Base-by-base conservation (phyloP, 1,139 yeast genomes). In the Saccharomyces hybrid region DNA sequence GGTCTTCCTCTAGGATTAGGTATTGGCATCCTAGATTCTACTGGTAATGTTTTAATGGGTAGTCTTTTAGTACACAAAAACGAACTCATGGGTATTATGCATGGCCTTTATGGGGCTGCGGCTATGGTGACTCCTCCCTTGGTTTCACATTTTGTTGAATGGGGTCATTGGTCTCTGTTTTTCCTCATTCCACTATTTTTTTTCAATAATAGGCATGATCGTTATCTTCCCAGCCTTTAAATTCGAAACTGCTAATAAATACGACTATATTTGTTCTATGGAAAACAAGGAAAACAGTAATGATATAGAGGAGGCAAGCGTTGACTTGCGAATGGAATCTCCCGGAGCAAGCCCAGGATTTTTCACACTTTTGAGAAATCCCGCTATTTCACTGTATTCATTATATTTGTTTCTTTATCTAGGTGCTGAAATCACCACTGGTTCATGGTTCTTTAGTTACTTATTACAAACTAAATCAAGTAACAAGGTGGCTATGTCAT, bases 351-450 rank as follows among this genome's bases (percentile, higher is more conserved):
- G 16, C 38, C 52, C 54, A 41, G 56, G 52, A 34, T 49, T 59
- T 53, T 51, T 57, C 3, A 73, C 71, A 32, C 70, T 80, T 9
- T 51, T 83, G 14, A 69, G 66, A 42, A 76, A 78, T 51, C 76
- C 73, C 38, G 66, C 77, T 25, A 77, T 83, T 8, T 70, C 79
- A 68, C 63, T 76, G 16, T 78, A 81, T 60, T 73, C 88, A 0
- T 34, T 73, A 0, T 75, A 78, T 51, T 67, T 85, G 48, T 84
- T 84, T 65, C 64, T 81, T 8, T 84, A 84, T 61, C 77, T 84
- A 32, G 91, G 93, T 2, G 81, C 82, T 5, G 90, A 84, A 65
- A 78, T 80, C n/a, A 77, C 86, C 2, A 80, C 85, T 57, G 90
- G 88, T 0, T 74, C 84, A 1, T 86, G 90, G 90, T 62, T 83